These are phyloP conservation scores for Rhynchosporium agropyri DNA, from an alignment of 2,329 filamentous ascomycete species.

Conservation along the genomic window DNA sequence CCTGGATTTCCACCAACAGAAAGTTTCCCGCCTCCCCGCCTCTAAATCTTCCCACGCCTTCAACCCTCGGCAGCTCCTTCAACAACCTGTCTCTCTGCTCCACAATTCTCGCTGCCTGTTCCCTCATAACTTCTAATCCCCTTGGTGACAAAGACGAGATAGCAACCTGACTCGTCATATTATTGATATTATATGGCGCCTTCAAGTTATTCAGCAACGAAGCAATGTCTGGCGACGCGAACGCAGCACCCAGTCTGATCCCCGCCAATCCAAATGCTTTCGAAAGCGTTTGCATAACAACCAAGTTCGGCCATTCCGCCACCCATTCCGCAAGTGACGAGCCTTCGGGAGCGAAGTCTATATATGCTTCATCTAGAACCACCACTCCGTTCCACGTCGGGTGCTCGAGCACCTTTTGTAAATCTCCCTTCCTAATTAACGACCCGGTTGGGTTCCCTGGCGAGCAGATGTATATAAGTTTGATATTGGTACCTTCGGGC, in stretches of 20 bases:
- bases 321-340: slow-evolving; percentile 91
- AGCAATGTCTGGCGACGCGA: slow-evolving; percentile 75
- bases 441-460: slow-evolving; percentile 93
- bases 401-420: slow-evolving; percentile 76
- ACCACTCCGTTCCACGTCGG: slow-evolving; percentile 94
- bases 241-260: slow-evolving; percentile 86
- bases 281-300: slow-evolving; percentile 97
- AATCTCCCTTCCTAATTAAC: slow-evolving; percentile 73
- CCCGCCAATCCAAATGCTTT: slow-evolving; percentile 97
- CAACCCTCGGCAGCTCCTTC: slow-evolving; percentile 69
- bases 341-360: slow-evolving; percentile 84
- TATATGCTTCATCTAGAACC: slow-evolving; percentile 91
- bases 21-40: slow-evolving; percentile 88
- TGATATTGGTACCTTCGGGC: slow-evolving; percentile 66
- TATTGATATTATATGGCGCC: slow-evolving; percentile 94
- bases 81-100: slow-evolving; percentile 78
- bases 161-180: slow-evolving; percentile 82
- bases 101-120: slow-evolving; percentile 70
- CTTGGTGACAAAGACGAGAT: slow-evolving; percentile 66
- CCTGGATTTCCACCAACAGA: slow-evolving; percentile 83
- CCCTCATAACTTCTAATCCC: slow-evolving; percentile 74
- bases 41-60: slow-evolving; percentile 77
- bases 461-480: slow-evolving; percentile 89
- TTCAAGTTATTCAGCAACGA: slow-evolving; percentile 86
- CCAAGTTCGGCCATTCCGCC: slow-evolving; percentile 87